Conservation (phyloP, 495 filamentous ascomycete genomes). For the Rhypophila decipiens region DNA sequence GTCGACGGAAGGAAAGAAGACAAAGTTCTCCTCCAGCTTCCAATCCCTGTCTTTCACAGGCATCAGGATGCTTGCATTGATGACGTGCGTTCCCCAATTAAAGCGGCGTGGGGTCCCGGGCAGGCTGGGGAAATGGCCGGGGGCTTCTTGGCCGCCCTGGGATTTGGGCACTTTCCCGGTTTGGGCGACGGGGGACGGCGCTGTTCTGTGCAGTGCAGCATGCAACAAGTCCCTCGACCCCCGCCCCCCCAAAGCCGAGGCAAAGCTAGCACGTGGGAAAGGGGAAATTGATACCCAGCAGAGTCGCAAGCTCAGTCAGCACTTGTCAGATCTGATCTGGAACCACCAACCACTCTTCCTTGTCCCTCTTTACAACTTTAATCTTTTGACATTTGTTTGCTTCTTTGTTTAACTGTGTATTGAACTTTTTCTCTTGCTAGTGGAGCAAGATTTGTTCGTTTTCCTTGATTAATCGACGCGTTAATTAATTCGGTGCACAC, state of each 20-base stretch:
- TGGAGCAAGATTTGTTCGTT: too few species aligned
- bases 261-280: constrained; percentile 1
- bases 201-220: background rate
- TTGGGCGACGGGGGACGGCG: too few species aligned
- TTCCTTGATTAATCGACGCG: too few species aligned
- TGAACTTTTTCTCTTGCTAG: too few species aligned
- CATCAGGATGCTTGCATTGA: background rate
- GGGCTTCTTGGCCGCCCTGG: background rate
- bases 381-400: too few species aligned
- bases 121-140: background rate
- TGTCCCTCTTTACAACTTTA: background rate
- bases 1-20: too few species aligned
- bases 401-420: too few species aligned
- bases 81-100: background rate
- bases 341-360: background rate
- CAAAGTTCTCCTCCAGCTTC: too few species aligned
- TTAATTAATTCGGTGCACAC: too few species aligned
- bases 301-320: background rate
- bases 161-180: too few species aligned
- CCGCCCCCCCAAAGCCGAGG: background rate
- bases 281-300: background rate
- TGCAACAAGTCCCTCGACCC: background rate
- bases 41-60: too few species aligned
- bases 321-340: background rate
- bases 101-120: background rate